A percentile compares a stretch with the other conserved stretches of the same genome.
Evolutionary conservation across 2,329 filamentous ascomycete species (phyloP).

Genomic region (Podosphaera aphanis): DNA sequence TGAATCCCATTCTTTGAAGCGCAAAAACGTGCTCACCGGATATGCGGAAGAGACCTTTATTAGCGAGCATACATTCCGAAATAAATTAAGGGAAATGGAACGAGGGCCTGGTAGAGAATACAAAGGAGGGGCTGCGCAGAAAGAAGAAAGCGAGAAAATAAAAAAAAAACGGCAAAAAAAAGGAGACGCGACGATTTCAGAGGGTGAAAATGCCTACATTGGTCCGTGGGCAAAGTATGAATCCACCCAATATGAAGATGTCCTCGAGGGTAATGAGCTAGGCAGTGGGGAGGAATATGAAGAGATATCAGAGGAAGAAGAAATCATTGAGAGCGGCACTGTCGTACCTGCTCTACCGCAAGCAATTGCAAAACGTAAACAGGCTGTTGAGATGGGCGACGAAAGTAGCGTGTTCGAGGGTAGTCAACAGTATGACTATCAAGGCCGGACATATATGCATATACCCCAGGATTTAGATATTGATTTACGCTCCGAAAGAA

Average conservation of each 20-base stretch:
- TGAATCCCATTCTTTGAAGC: conserved; percentile 36
- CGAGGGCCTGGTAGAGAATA: conserved; percentile 34
- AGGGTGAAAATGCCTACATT: conserved; percentile 70
- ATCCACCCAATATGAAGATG: conserved; percentile 48
- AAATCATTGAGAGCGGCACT: conserved; percentile 39
- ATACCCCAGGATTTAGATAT: conserved; percentile 75
- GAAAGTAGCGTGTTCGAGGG: conserved; percentile 84
- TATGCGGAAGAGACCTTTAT: conserved; percentile 71
- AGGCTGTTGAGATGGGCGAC: conserved; percentile 34
- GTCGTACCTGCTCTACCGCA: conserved; percentile 31
- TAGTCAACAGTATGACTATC: conserved; percentile 65
- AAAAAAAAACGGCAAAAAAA: conserved; percentile 62
- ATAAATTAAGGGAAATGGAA: conserved; percentile 66
- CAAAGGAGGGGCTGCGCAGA: conserved; percentile 31
- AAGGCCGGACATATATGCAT: conserved; percentile 94
- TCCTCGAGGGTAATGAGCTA: conserved; percentile 49
- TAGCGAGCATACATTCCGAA: conserved; percentile 74
- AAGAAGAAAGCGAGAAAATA: conserved; percentile 45
- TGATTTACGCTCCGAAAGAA: conserved; percentile 52
- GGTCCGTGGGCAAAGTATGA: conserved; percentile 84
- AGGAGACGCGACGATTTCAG: conserved; percentile 60
- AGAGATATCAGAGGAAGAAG: conserved; percentile 42
- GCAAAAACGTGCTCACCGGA: conserved; percentile 67
- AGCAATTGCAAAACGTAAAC: conserved; percentile 29
- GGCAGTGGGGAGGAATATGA: conserved; percentile 61